A percentile compares a stretch with the other conserved stretches of the same genome.
phyloP scores from a whole-genome alignment of 495 filamentous ascomycete species.

The Lichina pygmaea region DNA sequence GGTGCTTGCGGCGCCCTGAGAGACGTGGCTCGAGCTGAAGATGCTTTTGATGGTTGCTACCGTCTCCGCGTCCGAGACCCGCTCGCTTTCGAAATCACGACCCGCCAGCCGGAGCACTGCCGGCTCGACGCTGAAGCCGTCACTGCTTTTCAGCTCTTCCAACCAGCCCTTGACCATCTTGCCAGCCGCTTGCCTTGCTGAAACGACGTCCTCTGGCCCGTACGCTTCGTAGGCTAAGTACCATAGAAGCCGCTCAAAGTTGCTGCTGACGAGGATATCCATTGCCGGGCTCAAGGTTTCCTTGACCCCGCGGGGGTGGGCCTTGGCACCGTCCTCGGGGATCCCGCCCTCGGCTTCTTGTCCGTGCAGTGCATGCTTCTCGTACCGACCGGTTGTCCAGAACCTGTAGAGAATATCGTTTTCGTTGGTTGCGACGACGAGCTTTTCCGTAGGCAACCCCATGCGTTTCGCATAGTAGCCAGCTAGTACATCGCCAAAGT shows the following conservation, averaged over 20 bases:
- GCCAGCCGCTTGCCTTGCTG: conserved; percentile 25
- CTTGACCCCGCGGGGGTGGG: conserved; percentile 43
- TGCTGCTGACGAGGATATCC: conserved; percentile 86
- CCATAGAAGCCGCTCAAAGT: conserved; percentile 95
- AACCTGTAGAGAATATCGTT: conserved; percentile 70
- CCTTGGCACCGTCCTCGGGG: conserved; percentile 31
- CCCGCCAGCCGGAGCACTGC: conserved; percentile 37
- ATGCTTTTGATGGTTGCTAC: conserved; percentile 38
- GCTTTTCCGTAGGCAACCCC: conserved; percentile 63
- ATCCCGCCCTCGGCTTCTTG: conserved; percentile 26
- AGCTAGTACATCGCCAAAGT: conserved; percentile 90
- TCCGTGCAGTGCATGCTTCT: conserved; percentile 39
- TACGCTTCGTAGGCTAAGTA: conserved; percentile 47
- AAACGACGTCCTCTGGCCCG: background rate
- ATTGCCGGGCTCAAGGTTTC: conserved; percentile 81
- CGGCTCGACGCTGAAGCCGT: conserved; percentile 51
- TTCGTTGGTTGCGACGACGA: conserved; percentile 75
- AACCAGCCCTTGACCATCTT: conserved; percentile 46
- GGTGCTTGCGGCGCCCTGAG: conserved; percentile 3
- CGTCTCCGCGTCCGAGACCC: conserved; percentile 57
- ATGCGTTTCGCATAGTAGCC: conserved; percentile 79
- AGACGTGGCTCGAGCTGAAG: conserved; percentile 22
- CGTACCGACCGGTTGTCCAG: conserved; percentile 57
- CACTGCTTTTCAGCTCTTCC: conserved; percentile 41
- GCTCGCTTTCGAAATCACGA: conserved; percentile 50